phyloP scores from a whole-genome alignment of 2,329 filamentous ascomycete species.

The Parafenestella ontariensis region DNA sequence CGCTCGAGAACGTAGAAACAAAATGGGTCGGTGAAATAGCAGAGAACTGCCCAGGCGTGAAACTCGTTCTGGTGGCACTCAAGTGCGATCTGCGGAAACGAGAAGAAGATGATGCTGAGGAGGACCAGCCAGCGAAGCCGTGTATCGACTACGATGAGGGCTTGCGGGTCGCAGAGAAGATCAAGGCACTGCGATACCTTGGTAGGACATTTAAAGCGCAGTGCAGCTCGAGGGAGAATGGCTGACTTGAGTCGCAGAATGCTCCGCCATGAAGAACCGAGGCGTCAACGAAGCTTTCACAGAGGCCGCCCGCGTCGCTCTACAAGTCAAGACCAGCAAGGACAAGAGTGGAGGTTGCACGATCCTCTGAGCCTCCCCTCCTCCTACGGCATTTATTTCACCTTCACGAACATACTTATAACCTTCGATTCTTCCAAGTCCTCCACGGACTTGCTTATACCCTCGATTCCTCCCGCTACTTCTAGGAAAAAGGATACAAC shows the following conservation, averaged over 20 bases:
- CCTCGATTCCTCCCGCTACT: background rate
- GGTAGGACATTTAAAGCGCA: conserved; percentile 54
- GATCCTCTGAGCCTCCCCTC: conserved; percentile 31
- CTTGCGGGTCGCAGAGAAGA: conserved; percentile 86
- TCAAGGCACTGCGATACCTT: conserved; percentile 91
- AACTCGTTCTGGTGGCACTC: conserved; percentile 91
- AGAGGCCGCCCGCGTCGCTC: conserved; percentile 91
- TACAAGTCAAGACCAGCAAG: conserved; percentile 63
- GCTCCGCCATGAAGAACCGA: conserved; percentile 96
- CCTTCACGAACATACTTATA: conserved; percentile 11
- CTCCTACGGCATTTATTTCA: background rate
- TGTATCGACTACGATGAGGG: conserved; percentile 92
- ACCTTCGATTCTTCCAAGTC: background rate
- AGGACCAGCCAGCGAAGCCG: conserved; percentile 56
- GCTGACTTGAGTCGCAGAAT: conserved; percentile 65
- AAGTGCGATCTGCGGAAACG: conserved; percentile 95
- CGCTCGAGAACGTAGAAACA: conserved; percentile 95
- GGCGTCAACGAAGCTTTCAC: conserved; percentile 99
- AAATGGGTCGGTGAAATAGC: conserved; percentile 99
- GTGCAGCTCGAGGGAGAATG: background rate
- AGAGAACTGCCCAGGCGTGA: conserved; percentile 95
- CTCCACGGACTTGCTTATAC: background rate
- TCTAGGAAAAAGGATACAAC: conserved; percentile 1
- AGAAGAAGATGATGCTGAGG: conserved; percentile 64
- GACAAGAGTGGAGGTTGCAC: conserved; percentile 54